These are phyloP conservation scores for Phialophora tarda DNA, from an alignment of 2,329 filamentous ascomycete species.

Conservation along the genomic window DNA sequence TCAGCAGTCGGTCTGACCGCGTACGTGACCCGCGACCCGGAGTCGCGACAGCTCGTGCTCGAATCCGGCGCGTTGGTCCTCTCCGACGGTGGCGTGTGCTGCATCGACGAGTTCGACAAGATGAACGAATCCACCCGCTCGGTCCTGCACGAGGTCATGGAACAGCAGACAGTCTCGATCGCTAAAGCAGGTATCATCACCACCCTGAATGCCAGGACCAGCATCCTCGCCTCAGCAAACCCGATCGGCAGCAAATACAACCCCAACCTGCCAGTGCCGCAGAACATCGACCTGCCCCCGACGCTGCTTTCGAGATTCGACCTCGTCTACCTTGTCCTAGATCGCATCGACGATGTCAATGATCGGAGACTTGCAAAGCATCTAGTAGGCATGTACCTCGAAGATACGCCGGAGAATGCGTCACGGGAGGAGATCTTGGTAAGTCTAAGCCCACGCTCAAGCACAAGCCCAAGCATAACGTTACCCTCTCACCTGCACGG, in stretches of 20 bases:
- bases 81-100: constrained; percentile 76
- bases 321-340: constrained; percentile 93
- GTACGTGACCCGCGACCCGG: constrained; percentile 76
- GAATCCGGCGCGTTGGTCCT: constrained; percentile 76
- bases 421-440: constrained; percentile 78
- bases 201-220: constrained; percentile 92
- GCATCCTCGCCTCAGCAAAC: constrained; percentile 94
- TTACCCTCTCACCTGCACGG: background rate
- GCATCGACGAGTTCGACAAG: constrained; percentile 81
- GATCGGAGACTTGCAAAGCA: constrained; percentile 91
- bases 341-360: constrained; percentile 86
- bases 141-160: constrained; percentile 80
- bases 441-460: constrained; percentile 49
- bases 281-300: constrained; percentile 96
- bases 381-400: constrained; percentile 93
- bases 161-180: constrained; percentile 78
- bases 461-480: background rate
- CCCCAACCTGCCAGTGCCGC: constrained; percentile 89
- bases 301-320: constrained; percentile 96
- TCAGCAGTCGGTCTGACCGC: constrained; percentile 77
- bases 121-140: constrained; percentile 77
- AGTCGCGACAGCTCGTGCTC: constrained; percentile 74
- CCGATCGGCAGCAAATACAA: constrained; percentile 99
- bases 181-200: constrained; percentile 80
- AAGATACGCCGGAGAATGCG: constrained; percentile 88